Percentiles rank a stretch among this genome's conserved stretches.
Evolutionary conservation across 768 basidiomycete genomes (phyloP).

Genomic region (Lepiota brunneoincarnata): DNA sequence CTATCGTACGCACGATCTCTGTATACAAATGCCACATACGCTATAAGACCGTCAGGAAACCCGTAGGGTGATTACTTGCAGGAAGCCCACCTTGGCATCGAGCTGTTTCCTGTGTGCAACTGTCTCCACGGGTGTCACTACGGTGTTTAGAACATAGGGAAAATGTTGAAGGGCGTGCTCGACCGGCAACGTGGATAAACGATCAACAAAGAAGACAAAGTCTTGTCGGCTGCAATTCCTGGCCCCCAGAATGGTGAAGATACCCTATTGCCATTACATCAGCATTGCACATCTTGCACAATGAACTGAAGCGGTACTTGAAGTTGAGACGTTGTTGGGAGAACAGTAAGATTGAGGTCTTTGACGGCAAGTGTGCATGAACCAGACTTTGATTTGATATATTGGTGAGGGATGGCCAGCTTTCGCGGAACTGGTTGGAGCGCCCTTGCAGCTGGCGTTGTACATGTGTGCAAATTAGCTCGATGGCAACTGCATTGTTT

Average conservation of each 20-base stretch:
- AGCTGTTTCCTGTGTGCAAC: constrained; percentile 60
- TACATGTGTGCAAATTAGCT: constrained; percentile 90
- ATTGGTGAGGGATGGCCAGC: constrained; percentile 56
- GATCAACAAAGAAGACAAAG: constrained; percentile 90
- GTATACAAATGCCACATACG: constrained; percentile 84
- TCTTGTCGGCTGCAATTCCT: constrained; percentile 70
- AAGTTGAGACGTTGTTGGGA: constrained; percentile 80
- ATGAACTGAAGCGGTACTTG: constrained; percentile 42
- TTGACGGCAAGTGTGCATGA: constrained; percentile 33
- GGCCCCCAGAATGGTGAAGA: constrained; percentile 84
- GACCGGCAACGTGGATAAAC: constrained; percentile 78
- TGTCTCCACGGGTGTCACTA: constrained; percentile 66
- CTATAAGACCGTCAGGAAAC: constrained; percentile 30
- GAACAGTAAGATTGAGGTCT: constrained; percentile 55
- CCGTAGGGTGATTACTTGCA: not conserved
- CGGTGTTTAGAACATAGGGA: constrained; percentile 58
- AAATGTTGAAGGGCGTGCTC: constrained; percentile 83
- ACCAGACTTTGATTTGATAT: constrained; percentile 33
- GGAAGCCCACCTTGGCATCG: constrained; percentile 48
- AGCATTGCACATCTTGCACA: not conserved
- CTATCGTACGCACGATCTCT: constrained; percentile 66
- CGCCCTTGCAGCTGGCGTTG: constrained; percentile 81
- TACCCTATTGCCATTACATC: constrained; percentile 53
- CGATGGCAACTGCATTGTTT: constrained; percentile 88
- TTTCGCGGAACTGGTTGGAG: constrained; percentile 68